Conservation (phyloP, 768 basidiomycete genomes). For the Mrakia gelida region DNA sequence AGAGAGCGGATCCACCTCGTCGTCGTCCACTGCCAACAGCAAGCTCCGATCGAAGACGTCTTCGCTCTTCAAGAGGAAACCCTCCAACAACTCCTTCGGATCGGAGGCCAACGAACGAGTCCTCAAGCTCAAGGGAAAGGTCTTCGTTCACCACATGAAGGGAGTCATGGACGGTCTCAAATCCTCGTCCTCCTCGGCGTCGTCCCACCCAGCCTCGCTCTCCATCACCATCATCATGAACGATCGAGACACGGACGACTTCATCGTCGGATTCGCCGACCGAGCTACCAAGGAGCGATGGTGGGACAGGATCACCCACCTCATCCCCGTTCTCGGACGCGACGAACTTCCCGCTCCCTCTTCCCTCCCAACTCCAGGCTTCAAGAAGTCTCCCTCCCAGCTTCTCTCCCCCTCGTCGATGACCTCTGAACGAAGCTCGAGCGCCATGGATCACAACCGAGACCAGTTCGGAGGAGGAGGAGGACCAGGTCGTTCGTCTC, state of each 20-base stretch:
- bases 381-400: constrained; percentile 30
- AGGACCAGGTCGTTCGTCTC: background rate
- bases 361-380: constrained; percentile 31
- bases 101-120: constrained; percentile 45
- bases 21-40: constrained; percentile 28
- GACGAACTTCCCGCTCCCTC: constrained; percentile 2
- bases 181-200: constrained; percentile 73
- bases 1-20: constrained; percentile 48
- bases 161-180: constrained; percentile 72
- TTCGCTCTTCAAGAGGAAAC: constrained; percentile 23
- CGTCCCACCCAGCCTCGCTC: constrained; percentile 47
- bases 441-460: background rate
- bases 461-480: background rate
- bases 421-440: constrained; percentile 12
- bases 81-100: constrained; percentile 6
- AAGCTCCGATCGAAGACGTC: constrained; percentile 15
- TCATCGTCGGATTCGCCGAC: constrained; percentile 93
- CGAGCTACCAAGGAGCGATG: constrained; percentile 82
- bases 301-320: constrained; percentile 72
- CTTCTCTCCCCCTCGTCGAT: background rate
- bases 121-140: constrained; percentile 85
- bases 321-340: constrained; percentile 51
- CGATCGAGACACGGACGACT: constrained; percentile 85
- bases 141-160: constrained; percentile 91
- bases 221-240: constrained; percentile 75